Evolutionary conservation across 78 protist species (phyloP).

Genomic region (Dictyostelium brefeldianum): DNA sequence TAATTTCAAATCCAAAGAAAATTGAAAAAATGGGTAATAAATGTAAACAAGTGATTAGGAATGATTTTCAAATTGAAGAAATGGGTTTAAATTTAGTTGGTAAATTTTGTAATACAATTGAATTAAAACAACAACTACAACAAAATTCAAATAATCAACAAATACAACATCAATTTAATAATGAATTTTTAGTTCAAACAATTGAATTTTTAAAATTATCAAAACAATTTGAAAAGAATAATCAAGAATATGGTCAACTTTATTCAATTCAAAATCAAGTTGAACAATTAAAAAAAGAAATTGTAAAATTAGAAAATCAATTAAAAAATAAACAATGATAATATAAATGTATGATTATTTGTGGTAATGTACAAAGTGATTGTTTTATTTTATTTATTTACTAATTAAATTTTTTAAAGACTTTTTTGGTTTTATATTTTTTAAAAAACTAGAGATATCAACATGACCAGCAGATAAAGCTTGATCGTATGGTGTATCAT

Average conservation of each 20-base stretch:
- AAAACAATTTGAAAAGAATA: neutral
- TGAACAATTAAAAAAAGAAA: conserved; percentile 10
- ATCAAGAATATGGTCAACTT: neutral
- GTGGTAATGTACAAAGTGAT: too few relatives aligned
- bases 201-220: neutral
- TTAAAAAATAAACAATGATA: too few relatives aligned
- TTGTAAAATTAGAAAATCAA: neutral
- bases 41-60: neutral
- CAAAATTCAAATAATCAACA: neutral
- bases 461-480: conserved; percentile 61
- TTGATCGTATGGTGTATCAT: conserved; percentile 63
- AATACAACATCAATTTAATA: neutral
- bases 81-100: conserved; percentile 34
- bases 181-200: neutral
- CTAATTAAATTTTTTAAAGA: conserved; percentile 1
- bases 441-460: conserved; percentile 48
- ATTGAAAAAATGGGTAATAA: neutral
- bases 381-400: neutral
- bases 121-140: neutral
- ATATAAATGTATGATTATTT: too few relatives aligned
- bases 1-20: conserved; percentile 33
- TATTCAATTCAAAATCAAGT: neutral
- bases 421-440: conserved; percentile 71
- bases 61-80: conserved; percentile 1
- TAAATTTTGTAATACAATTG: conserved; percentile 20